A percentile compares a stretch with the other conserved stretches of the same genome.
phyloP scores from a whole-genome alignment of 139 green algal genomes.

The Zygnema circumcarinatum region DNA sequence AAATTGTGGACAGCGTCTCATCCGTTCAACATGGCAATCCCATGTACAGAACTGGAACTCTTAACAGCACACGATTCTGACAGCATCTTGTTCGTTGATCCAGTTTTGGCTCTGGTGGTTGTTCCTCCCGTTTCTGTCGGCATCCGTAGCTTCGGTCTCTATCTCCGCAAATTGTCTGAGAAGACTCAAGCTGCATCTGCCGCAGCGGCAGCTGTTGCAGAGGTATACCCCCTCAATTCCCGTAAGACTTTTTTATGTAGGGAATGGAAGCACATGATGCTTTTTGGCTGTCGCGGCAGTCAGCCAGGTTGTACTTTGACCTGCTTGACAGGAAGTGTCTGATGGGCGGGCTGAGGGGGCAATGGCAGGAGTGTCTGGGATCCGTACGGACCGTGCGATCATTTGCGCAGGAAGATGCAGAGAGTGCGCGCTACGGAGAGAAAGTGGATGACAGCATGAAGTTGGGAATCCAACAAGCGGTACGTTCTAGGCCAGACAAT shows the following conservation, averaged over 20 bases:
- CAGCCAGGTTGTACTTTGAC: too few relatives aligned
- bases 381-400: conserved; percentile 39
- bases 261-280: too few relatives aligned
- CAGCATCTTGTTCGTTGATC: too few relatives aligned
- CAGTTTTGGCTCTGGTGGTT: conserved; percentile 40
- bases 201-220: conserved; percentile 37
- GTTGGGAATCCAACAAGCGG: conserved; percentile 35
- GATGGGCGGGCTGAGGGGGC: neutral
- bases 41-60: too few relatives aligned
- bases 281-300: too few relatives aligned
- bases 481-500: too few relatives aligned
- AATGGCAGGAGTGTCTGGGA: conserved; percentile 45
- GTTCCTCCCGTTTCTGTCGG: conserved; percentile 26
- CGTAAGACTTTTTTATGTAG: too few relatives aligned
- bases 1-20: neutral
- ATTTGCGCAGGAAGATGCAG: conserved; percentile 45
- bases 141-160: conserved; percentile 49
- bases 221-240: conserved; percentile 17
- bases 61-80: too few relatives aligned
- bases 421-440: conserved; percentile 30
- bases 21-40: too few relatives aligned
- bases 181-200: conserved; percentile 55
- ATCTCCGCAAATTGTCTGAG: conserved; percentile 39
- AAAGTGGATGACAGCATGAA: conserved; percentile 40
- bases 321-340: neutral